Evolutionary conservation across 2,329 filamentous ascomycete genomes (phyloP), one percentile per base, ranked within the genome.

Genomic region (Penicillium verrucosum): DNA sequence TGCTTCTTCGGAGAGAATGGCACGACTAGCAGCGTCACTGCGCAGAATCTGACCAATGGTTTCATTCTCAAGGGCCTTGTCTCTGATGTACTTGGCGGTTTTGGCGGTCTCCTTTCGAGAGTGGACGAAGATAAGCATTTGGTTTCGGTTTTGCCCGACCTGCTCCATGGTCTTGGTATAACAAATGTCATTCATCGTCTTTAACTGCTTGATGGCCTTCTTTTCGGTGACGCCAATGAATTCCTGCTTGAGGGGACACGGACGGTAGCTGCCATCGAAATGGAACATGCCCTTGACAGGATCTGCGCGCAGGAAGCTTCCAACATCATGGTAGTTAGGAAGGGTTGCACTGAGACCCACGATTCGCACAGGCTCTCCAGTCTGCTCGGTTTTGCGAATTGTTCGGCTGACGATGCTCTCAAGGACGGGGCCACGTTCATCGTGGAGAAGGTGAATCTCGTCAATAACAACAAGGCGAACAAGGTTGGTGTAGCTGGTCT

Each of bases 101-200:
- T 99, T 99, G 9, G 92, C 92, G 0, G 95, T 99, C 75, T 99
- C 95, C 71, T 99, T 99, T 67, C 94, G 85, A 36, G 95, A 99
- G 73, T 99, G 95, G 6, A 99, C 94, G 70, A 99, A 99, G 58
- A 99, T 96, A 38, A 99, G 85, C 92, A 99, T 97, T 74, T 99
- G 94, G 68, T 99, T 96, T 61, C 90, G 86, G 69, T 95, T 89
- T 57, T 89, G 87, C 7, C 94, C 94, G 30, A 97, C 93, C 70
- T 97, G 93, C 74, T 99, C 94, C 53, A 99, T 84, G 29, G 97
- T 92, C 75, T 99, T 99, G 62, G 88, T 95, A 75, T 99, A 99
- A 56, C 92, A 97, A 53, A 99, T 92, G 67, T 99, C 94, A 70
- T 99, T 99, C 94, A 99, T 99, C 0, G 90, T 95, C 81, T 97